Percentiles rank a stretch among this genome's conserved stretches.
These are phyloP conservation scores for Agroathelia rolfsii DNA, from an alignment of 1,284 basidiomycete species.

Conservation along the genomic window DNA sequence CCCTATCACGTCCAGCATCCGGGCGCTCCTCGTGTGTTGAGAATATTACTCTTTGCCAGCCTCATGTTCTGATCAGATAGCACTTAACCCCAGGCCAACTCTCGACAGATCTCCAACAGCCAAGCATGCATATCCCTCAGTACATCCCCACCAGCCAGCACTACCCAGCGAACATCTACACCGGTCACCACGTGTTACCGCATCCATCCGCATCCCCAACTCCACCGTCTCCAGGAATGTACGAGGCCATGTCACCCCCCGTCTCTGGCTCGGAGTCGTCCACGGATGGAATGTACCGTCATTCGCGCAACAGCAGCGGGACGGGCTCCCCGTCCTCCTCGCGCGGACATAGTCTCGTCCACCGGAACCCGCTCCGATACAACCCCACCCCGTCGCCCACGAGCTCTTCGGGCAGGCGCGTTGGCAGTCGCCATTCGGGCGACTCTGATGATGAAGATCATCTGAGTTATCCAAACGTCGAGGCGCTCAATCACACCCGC, in stretches of 20 bases:
- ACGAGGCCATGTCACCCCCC: conserved; percentile 72
- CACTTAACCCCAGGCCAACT: conserved; percentile 42
- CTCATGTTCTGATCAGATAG: conserved; percentile 47
- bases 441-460: conserved; percentile 72
- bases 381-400: conserved; percentile 71
- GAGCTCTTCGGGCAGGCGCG: conserved; percentile 57
- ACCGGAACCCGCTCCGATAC: conserved; percentile 56
- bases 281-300: conserved; percentile 65
- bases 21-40: conserved; percentile 45
- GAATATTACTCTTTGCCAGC: conserved; percentile 27
- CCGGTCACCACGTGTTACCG: conserved; percentile 41
- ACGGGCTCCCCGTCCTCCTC: conserved; percentile 68
- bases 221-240: conserved; percentile 67
- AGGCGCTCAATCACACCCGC: conserved; percentile 62
- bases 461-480: conserved; percentile 54
- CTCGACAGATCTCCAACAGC: conserved; percentile 41
- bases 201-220: conserved; percentile 49
- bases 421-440: conserved; percentile 50
- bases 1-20: conserved; percentile 31
- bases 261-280: conserved; percentile 79
- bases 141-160: conserved; percentile 39
- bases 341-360: conserved; percentile 61
- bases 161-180: conserved; percentile 39
- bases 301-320: conserved; percentile 65
- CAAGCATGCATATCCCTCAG: conserved; percentile 38